Evolutionary conservation across 1,284 basidiomycete genomes (phyloP), one percentile per base, ranked within the genome.

Genomic region (Ustilago hordei): DNA sequence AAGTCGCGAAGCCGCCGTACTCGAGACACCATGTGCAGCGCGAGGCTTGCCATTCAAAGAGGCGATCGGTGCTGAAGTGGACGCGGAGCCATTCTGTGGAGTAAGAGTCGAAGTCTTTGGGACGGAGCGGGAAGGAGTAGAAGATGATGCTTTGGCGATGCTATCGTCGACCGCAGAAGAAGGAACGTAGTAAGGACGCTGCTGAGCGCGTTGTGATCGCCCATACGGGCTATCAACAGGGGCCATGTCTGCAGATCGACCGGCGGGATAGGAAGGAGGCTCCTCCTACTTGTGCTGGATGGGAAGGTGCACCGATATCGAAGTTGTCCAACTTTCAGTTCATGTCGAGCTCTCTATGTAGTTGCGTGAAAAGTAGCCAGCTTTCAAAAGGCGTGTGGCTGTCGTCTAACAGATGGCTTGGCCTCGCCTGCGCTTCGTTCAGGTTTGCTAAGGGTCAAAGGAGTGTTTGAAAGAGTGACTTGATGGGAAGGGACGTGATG

Each of bases 171-270:
- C 45, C 1, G 55, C 63, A 0, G 63, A 62, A 23, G 43, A 54
- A 31, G 69, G 55, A 11, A 71, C 38, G 34, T 71, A 71, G 55
- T 61, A 43, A 2, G 69, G 69, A 55, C 69, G 69, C 35, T 62
- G 60, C 41, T 58, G 63, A 17, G 31, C 7, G 15, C 38, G 48
- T 36, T 38, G 50, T 17, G 50, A 34, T 3, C 64, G 63, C 35
- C 56, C 55, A 17, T 55, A 41, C 9, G 60, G 55, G 31, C 28
- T 53, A 19, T 39, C 38, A 31, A 50, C 35, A 2, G 63, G 52
- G 15, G 43, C 5, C 69, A 71, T 71, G 19, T 23, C 45, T 56
- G 3, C 17, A 41, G 48, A 28, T 17, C 11, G 53, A 19, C 3
- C n/a, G 15, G 38, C 38, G 38, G 11, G 15, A 4, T 39, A 39